Evolutionary conservation across 225 moss, liverwort and hornwort genomes (phyloP).

Genomic region (Thuidium tamariscinum): DNA sequence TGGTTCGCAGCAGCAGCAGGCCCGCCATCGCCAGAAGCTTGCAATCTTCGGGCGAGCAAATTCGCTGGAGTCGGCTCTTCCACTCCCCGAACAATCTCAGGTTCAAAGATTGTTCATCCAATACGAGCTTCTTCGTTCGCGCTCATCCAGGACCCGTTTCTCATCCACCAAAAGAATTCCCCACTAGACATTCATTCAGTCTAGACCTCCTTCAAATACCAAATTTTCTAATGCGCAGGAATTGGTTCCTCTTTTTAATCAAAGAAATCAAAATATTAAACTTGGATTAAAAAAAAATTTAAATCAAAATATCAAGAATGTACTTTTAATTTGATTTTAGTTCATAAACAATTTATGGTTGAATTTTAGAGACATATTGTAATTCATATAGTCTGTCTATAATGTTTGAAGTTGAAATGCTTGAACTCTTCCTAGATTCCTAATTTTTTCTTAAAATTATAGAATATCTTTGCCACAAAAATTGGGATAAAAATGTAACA

Average conservation of each 20-base stretch:
- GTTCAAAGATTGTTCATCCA: neutral
- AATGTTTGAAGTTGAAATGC: neutral
- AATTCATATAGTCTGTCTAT: neutral
- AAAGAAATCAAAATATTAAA: neutral
- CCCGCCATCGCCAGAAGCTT: slow-evolving; percentile 3
- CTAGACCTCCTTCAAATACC: neutral
- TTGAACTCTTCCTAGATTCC: neutral
- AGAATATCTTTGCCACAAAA: neutral
- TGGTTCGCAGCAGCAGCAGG: neutral
- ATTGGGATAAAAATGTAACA: neutral
- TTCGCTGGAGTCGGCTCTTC: neutral
- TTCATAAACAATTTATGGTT: neutral
- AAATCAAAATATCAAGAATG: too few relatives aligned
- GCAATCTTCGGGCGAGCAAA: neutral
- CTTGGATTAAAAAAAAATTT: neutral
- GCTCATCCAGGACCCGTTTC: neutral
- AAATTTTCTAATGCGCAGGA: neutral
- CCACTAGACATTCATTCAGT: neutral
- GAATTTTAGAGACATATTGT: neutral
- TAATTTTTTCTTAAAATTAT: neutral
- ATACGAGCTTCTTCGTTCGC: neutral
- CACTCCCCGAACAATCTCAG: neutral
- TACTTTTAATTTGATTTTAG: neutral
- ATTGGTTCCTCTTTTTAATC: neutral
- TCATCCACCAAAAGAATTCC: neutral